A percentile compares a stretch with the other conserved stretches of the same genome.
Conservation (phyloP, 805 yeast genomes). For the Hanseniaspora valbyensis region DNA sequence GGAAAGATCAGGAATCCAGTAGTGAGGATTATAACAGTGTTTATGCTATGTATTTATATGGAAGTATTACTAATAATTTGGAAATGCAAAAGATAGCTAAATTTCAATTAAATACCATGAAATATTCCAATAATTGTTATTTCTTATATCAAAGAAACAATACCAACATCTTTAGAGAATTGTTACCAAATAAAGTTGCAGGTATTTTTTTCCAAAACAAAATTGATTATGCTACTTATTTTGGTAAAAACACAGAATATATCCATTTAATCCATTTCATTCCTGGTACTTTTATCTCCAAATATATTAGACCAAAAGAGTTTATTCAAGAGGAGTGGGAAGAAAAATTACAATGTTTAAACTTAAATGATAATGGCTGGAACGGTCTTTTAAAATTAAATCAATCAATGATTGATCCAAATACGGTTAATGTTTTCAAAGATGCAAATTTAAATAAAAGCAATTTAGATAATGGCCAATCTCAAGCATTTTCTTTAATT, state of each 20-base stretch:
- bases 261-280: constrained; percentile 72
- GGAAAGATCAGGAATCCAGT: constrained; percentile 64
- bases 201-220: constrained; percentile 67
- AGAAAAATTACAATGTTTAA: constrained; percentile 36
- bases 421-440: constrained; percentile 48
- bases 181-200: constrained; percentile 48
- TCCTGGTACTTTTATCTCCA: constrained; percentile 59
- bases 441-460: constrained; percentile 40
- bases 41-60: constrained; percentile 63
- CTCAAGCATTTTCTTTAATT: constrained; percentile 70
- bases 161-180: constrained; percentile 39
- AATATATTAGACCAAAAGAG: constrained; percentile 42
- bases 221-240: constrained; percentile 60
- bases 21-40: constrained; percentile 66
- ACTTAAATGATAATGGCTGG: constrained; percentile 55
- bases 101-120: constrained; percentile 47
- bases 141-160: constrained; percentile 39
- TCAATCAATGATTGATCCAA: constrained; percentile 63
- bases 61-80: constrained; percentile 40
- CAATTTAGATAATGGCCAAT: constrained; percentile 73
- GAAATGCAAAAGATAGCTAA: constrained; percentile 46
- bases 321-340: constrained; percentile 60
- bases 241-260: constrained; percentile 59
- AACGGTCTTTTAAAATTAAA: constrained; percentile 62
- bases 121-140: constrained; percentile 45